These are phyloP conservation scores for Russula foetens DNA, from an alignment of 768 basidiomycete species.

Conservation along the genomic window DNA sequence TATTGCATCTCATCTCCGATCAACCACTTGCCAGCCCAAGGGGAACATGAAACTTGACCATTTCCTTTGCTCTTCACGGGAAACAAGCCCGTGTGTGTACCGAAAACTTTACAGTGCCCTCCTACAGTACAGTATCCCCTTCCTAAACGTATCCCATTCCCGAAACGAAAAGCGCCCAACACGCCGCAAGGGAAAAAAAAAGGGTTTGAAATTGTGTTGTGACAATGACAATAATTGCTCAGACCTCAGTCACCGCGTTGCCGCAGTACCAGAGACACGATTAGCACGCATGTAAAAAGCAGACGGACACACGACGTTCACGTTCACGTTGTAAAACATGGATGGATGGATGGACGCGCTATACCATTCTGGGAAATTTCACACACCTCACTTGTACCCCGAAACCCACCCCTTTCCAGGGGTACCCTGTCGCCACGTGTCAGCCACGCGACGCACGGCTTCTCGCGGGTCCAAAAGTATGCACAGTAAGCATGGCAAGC, in stretches of 20 bases:
- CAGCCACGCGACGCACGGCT: background rate
- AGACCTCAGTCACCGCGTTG: constrained; percentile 1
- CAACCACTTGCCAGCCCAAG: background rate
- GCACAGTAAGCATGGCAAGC: too few relatives aligned
- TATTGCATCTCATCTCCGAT: background rate
- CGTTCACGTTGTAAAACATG: too few relatives aligned
- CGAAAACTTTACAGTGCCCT: too few relatives aligned
- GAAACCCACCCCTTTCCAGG: too few relatives aligned
- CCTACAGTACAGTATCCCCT: too few relatives aligned
- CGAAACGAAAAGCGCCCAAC: too few relatives aligned
- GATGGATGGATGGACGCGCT: background rate
- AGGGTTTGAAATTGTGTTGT: background rate
- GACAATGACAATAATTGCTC: background rate
- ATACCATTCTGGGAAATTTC: constrained; percentile 3
- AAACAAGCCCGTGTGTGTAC: too few relatives aligned
- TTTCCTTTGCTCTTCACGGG: too few relatives aligned
- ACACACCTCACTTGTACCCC: background rate
- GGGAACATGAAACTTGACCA: background rate
- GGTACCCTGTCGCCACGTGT: background rate
- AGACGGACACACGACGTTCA: background rate
- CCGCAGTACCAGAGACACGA: background rate
- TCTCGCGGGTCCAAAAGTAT: too few relatives aligned
- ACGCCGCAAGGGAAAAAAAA: background rate
- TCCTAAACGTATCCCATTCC: too few relatives aligned
- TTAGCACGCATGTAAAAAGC: background rate